Conservation (phyloP, 495 filamentous ascomycete genomes). For the Xylaria telfairii region DNA sequence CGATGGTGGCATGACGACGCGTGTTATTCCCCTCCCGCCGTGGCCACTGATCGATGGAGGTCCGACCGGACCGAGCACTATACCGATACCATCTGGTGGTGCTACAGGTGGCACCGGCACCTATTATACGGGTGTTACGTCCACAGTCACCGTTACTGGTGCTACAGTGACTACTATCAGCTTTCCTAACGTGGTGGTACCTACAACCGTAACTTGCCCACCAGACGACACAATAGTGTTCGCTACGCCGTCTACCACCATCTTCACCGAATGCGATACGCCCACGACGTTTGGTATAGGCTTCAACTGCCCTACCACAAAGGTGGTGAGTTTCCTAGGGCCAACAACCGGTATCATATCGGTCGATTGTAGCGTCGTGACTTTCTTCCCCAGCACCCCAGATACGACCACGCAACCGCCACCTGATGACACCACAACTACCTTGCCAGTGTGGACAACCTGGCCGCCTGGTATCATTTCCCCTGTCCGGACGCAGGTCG, state of each 20-base stretch:
- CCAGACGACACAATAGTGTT: background rate
- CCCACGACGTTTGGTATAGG: background rate
- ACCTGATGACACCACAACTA: no score
- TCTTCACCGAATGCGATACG: no score
- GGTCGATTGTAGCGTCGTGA: conserved; percentile 1
- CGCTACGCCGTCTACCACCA: no score
- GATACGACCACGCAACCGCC: background rate
- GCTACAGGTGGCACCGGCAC: background rate
- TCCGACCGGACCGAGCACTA: background rate
- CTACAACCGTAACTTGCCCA: background rate
- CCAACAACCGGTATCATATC: background rate
- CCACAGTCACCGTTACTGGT: background rate
- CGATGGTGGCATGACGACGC: conserved; percentile 16
- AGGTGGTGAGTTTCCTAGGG: background rate
- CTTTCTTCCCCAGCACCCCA: background rate
- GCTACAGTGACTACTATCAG: conserved; percentile 8
- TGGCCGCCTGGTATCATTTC: background rate
- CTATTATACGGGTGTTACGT: background rate
- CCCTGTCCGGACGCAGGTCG: background rate
- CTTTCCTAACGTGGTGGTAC: background rate
- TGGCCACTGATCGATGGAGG: conserved; percentile 29
- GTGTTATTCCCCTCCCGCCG: conserved; percentile 27
- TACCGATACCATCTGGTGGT: background rate
- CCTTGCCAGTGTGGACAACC: background rate
- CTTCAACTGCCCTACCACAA: background rate